Conservation (phyloP, 1,284 basidiomycete species). For the Ganoderma lucidum region DNA sequence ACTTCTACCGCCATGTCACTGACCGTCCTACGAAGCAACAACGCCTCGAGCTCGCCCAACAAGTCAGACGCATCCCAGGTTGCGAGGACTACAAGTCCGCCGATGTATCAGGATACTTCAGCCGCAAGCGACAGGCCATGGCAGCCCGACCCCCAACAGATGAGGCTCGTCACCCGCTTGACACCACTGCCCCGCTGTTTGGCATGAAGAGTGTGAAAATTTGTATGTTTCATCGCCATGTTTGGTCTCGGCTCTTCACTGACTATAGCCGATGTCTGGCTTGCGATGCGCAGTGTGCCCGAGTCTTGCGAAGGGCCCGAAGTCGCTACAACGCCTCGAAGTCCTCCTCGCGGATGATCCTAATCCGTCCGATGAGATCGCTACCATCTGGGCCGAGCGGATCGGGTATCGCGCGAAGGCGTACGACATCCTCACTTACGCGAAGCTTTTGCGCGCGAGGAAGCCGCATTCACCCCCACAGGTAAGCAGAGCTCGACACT, state of each 20-base stretch:
- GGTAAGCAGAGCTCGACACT: background rate
- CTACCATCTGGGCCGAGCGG: slow-evolving; percentile 19
- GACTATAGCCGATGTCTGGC: background rate
- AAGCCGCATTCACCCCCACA: background rate
- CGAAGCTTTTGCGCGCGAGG: slow-evolving; percentile 9
- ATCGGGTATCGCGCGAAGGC: slow-evolving; percentile 13
- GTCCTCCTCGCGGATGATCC: slow-evolving; percentile 18
- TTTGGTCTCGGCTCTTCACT: background rate
- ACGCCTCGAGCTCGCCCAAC: slow-evolving; percentile 10
- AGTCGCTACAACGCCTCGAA: slow-evolving; percentile 10
- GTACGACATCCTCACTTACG: slow-evolving; percentile 24
- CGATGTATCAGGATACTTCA: slow-evolving; percentile 16
- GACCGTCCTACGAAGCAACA: slow-evolving; percentile 13
- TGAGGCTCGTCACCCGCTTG: background rate
- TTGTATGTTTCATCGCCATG: slow-evolving; percentile 8
- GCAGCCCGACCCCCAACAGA: background rate
- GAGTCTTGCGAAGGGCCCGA: slow-evolving; percentile 15
- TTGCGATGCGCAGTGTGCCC: slow-evolving; percentile 26
- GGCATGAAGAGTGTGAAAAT: slow-evolving; percentile 11
- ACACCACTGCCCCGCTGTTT: too few relatives aligned
- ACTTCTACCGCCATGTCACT: slow-evolving; percentile 15
- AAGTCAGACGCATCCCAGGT: slow-evolving; percentile 9
- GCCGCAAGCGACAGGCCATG: slow-evolving; percentile 9
- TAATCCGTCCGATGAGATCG: slow-evolving; percentile 11
- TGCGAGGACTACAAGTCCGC: slow-evolving; percentile 19